These are phyloP conservation scores for Coemansia sp. DNA, from an alignment of 192 early-diverging fungal species.

Conservation along the genomic window DNA sequence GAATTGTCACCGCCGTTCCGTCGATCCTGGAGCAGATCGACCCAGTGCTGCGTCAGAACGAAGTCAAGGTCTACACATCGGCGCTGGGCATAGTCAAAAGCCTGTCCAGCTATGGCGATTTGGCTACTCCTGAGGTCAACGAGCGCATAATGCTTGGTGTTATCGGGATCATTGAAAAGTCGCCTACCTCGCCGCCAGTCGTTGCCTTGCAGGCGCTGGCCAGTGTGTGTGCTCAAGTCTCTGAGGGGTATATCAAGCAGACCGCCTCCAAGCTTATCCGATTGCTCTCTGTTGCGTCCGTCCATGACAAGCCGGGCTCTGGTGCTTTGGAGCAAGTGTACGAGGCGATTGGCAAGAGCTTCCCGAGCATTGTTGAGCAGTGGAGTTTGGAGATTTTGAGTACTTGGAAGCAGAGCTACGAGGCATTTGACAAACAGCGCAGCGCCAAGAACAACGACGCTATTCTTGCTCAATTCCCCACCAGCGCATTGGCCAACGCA, in stretches of 20 bases:
- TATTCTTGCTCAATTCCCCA: slow-evolving; percentile 40
- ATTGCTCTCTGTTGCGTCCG: slow-evolving; percentile 22
- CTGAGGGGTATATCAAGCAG: slow-evolving; percentile 4
- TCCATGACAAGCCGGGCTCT: slow-evolving; percentile 29
- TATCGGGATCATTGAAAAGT: slow-evolving; percentile 23
- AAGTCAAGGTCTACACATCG: slow-evolving; percentile 2
- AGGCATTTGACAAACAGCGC: slow-evolving; percentile 15
- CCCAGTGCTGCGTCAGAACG: slow-evolving; percentile 18
- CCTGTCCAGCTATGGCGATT: slow-evolving; percentile 30
- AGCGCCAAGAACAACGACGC: slow-evolving; percentile 19
- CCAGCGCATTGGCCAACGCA: slow-evolving; percentile 17
- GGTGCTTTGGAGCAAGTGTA: slow-evolving; percentile 30
- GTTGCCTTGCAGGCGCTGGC: slow-evolving; percentile 37
- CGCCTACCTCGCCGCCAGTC: slow-evolving; percentile 33
- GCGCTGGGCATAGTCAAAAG: slow-evolving; percentile 26
- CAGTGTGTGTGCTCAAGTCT: slow-evolving; percentile 28
- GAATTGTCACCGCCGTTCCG: slow-evolving; percentile 17
- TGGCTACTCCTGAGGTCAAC: slow-evolving; percentile 2
- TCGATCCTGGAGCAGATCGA: slow-evolving; percentile 10
- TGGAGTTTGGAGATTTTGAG: slow-evolving; percentile 24
- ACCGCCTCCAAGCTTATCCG: slow-evolving; percentile 14
- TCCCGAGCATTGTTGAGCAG: slow-evolving; percentile 14
- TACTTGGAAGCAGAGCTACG: slow-evolving; percentile 22
- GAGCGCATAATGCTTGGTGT: slow-evolving; percentile 16
- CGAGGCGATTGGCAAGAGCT: slow-evolving; percentile 18